phyloP scores from a whole-genome alignment of 202 grass and related monocot species.

The Zizania palustris region DNA sequence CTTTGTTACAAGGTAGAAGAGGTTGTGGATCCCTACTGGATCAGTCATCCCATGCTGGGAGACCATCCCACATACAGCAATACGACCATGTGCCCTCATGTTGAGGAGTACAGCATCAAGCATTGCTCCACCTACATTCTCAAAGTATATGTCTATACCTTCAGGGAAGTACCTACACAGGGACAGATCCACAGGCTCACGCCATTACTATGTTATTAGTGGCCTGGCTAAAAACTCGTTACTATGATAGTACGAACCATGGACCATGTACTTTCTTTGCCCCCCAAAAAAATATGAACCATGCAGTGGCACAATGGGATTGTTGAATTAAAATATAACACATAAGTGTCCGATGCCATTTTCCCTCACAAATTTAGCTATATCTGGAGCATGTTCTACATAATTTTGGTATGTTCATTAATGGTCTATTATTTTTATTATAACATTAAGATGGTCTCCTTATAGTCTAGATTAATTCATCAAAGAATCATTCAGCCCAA shows the following conservation, averaged over 20 bases:
- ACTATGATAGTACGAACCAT: too few species aligned
- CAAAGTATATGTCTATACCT: constrained; percentile 92
- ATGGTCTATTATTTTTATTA: neutral
- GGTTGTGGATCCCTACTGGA: constrained; percentile 64
- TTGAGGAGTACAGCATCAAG: constrained; percentile 81
- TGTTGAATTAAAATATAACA: neutral
- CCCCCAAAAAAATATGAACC: neutral
- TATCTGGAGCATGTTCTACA: neutral
- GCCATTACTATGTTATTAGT: neutral
- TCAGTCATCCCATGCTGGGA: constrained; percentile 67
- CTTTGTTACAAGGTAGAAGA: constrained; percentile 56
- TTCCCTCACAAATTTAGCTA: neutral
- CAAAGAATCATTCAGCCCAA: neutral
- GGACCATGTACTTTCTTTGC: too few species aligned
- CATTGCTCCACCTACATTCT: constrained; percentile 80
- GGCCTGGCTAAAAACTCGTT: too few species aligned
- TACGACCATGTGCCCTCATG: constrained; percentile 76
- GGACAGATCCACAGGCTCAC: neutral
- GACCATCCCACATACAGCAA: constrained; percentile 88
- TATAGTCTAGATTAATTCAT: neutral
- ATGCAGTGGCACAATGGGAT: neutral
- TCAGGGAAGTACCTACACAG: constrained; percentile 69
- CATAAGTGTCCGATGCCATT: neutral
- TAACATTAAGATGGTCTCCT: neutral
- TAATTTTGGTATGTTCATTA: neutral